Evolutionary conservation across 495 filamentous ascomycete species (phyloP), one percentile per base, ranked within the genome.

Genomic region (Podospora bellae-mahoneyi): DNA sequence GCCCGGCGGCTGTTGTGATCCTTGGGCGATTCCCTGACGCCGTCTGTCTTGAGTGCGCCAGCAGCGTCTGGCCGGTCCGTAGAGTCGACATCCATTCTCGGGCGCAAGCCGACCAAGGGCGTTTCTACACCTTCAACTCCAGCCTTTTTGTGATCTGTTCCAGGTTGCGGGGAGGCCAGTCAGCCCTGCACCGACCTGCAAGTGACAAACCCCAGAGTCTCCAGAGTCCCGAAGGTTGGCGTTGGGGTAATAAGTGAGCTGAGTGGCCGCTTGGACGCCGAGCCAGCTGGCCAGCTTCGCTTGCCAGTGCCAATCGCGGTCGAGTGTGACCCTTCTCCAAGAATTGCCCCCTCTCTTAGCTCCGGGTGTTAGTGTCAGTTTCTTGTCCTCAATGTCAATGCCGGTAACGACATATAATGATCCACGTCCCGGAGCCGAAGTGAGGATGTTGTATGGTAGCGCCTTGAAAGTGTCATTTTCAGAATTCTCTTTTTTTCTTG

Each of bases 1-100:
- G 75, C 75, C 64, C 75, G 54, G 18, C 75, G 74, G 39, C 75
- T 77, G 68, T 76, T 74, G 59, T 71, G 67, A 62, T 75, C 68
- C 48, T 66, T 69, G 28, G 60, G 70, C 26, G 72, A 70, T 19
- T 70, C 75, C 26, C 73, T 71, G 18, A 23, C 60, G 55, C 60
- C 59, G 19, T 69, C 68, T 5, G 60, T 48, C 16, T 61, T 66
- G 20, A 59, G 44, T 5, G 58, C 56, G 27, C 19, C 16, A 55
- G 55, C 60, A 34, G 72, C 53, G 62, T 73, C 61, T 7, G 71
- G 62, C 58, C 62, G 65, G 26, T 70, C 68, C 68, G 65, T 71
- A 5, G 27, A 63, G 19, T 67, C 69, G 62, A 64, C 62, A 54
- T 68, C 65, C 69, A 68, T 63, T 63, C n/a, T 18, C 10, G 7